Conservation (phyloP, 192 early-diverging fungal genomes). For the Coemansia sp. region DNA sequence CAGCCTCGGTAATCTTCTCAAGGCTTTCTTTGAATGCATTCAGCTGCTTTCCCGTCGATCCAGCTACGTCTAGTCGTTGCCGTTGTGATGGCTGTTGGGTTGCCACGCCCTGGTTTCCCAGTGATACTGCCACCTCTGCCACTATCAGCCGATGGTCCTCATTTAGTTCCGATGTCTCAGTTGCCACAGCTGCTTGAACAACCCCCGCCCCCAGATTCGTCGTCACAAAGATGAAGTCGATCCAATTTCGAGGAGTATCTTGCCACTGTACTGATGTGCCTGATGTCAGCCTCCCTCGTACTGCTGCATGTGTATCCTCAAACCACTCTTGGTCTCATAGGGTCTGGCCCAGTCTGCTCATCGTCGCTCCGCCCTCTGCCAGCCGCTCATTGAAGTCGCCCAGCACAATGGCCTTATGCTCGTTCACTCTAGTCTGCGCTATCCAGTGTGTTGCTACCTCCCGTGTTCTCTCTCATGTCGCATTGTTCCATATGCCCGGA, state of each 20-base stretch:
- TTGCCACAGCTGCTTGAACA: neutral
- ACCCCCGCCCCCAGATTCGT: neutral
- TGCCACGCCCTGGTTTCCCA: neutral
- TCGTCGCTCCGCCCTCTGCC: neutral
- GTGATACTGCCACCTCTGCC: neutral
- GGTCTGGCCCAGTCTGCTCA: neutral
- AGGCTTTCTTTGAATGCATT: neutral
- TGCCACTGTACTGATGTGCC: neutral
- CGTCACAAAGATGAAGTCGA: neutral
- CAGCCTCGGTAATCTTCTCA: neutral
- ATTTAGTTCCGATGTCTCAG: neutral
- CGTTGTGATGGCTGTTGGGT: neutral
- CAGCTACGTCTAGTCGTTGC: neutral
- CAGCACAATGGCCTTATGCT: neutral
- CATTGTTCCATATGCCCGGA: neutral
- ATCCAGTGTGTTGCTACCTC: neutral
- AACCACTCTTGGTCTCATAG: neutral
- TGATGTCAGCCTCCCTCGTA: neutral
- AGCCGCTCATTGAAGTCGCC: neutral
- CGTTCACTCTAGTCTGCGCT: neutral
- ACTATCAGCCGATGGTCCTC: neutral
- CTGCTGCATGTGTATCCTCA: neutral
- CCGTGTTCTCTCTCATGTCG: neutral
- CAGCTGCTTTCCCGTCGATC: neutral
- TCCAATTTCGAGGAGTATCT: neutral